A percentile compares a stretch with the other conserved stretches of the same genome.
These are phyloP conservation scores for Anacardium occidentale DNA, from an alignment of 345 rosid genomes.

Conservation along the genomic window DNA sequence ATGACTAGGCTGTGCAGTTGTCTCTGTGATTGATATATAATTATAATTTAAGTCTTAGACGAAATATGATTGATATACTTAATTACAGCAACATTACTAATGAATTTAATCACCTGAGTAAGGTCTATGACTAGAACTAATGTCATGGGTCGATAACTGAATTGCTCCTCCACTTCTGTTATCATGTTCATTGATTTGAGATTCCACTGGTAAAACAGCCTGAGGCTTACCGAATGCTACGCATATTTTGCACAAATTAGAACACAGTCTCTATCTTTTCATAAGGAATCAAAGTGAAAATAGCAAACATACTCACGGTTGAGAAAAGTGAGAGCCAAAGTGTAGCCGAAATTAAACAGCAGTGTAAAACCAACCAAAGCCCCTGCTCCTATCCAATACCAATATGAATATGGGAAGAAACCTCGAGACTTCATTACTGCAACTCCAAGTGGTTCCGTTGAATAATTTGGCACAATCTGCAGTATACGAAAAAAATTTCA, in stretches of 20 bases:
- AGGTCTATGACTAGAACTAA: slow-evolving; percentile 12
- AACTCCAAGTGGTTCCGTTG: slow-evolving; percentile 41
- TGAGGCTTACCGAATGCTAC: slow-evolving; percentile 61
- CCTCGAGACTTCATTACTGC: slow-evolving; percentile 46
- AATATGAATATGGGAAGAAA: slow-evolving; percentile 39
- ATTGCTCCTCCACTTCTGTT: slow-evolving; percentile 29
- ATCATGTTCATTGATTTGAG: slow-evolving; percentile 28
- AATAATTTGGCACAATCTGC: slow-evolving; percentile 23
- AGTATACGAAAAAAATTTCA: neutral
- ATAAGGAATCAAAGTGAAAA: slow-evolving; percentile 10
- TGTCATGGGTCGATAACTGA: slow-evolving; percentile 26
- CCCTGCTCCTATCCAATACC: slow-evolving; percentile 78
- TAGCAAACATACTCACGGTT: slow-evolving; percentile 40
- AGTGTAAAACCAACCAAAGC: slow-evolving; percentile 49
- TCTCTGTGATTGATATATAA: slow-evolving; percentile 31
- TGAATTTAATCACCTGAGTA: slow-evolving; percentile 20
- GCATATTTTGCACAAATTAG: neutral
- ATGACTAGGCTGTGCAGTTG: neutral
- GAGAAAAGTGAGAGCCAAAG: slow-evolving; percentile 56
- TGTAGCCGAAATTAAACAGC: slow-evolving; percentile 46
- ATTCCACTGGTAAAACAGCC: slow-evolving; percentile 38
- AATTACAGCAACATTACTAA: neutral
- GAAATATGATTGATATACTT: neutral
- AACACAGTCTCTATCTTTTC: neutral
- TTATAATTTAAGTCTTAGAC: too few species aligned